phyloP scores from a whole-genome alignment of 2,329 filamentous ascomycete species.

The Pezicula neosporulosa region DNA sequence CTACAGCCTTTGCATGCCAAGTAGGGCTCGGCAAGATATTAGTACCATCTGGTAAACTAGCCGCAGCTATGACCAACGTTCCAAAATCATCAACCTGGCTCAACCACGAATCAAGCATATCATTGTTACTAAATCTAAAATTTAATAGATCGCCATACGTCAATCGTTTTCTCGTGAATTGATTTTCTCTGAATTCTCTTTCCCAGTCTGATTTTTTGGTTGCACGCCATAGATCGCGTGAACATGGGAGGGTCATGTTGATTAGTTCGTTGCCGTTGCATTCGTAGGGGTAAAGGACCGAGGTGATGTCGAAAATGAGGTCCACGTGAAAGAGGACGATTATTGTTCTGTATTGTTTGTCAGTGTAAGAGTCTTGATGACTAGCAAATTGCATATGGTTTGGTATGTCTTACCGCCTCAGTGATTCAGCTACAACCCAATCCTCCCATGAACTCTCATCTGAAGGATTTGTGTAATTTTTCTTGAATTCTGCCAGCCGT shows the following conservation, averaged over 20 bases:
- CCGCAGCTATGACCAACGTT: constrained; percentile 9
- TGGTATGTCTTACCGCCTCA: constrained; percentile 9
- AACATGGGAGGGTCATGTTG: constrained; percentile 8
- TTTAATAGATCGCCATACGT: constrained; percentile 13
- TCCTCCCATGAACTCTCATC: constrained; percentile 5
- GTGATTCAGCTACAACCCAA: constrained; percentile 13
- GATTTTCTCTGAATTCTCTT: background rate
- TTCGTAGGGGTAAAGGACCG: background rate
- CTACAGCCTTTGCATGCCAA: too few species aligned
- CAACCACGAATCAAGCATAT: constrained; percentile 11
- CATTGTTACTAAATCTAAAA: constrained; percentile 1
- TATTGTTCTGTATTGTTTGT: constrained; percentile 7
- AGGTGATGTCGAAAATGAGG: constrained; percentile 9
- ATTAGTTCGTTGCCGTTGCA: constrained; percentile 7
- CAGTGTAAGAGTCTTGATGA: too few species aligned
- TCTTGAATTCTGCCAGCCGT: background rate
- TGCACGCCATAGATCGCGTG: constrained; percentile 10
- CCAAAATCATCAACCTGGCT: constrained; percentile 14
- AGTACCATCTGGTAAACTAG: background rate
- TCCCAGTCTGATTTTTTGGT: constrained; percentile 9
- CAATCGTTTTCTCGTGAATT: background rate
- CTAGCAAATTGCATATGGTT: background rate
- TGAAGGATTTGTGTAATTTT: background rate
- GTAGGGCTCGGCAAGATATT: too few species aligned
- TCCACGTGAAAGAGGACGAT: constrained; percentile 11